phyloP scores from a whole-genome alignment of 2,329 filamentous ascomycete genomes.

The Hansfordia pulvinata region DNA sequence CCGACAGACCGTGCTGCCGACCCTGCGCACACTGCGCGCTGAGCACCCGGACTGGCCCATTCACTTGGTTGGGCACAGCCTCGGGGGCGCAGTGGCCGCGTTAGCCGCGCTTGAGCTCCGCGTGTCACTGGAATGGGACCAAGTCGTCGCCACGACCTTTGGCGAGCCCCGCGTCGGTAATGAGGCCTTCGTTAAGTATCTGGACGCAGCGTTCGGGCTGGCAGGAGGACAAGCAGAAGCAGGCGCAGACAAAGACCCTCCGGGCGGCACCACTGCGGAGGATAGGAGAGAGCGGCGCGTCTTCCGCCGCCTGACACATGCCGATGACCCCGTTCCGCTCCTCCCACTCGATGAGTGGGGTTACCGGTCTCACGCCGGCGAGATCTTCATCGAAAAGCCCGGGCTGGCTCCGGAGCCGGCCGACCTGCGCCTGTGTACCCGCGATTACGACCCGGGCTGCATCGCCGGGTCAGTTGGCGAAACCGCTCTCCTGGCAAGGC shows the following conservation, averaged over 20 bases:
- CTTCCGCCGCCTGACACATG: conserved; percentile 75
- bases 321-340: conserved; percentile 76
- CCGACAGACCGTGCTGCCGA: conserved; percentile 52
- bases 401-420: conserved; percentile 51
- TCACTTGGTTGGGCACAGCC: conserved; percentile 75
- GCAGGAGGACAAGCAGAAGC: no score
- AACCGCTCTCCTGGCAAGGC: conserved; percentile 8
- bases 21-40: conserved; percentile 43
- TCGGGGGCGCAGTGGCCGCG: conserved; percentile 84
- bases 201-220: conserved; percentile 39
- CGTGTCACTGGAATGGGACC: conserved; percentile 56
- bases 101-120: conserved; percentile 75
- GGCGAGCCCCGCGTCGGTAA: conserved; percentile 69
- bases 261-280: no score
- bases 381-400: conserved; percentile 70
- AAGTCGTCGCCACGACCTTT: conserved; percentile 74
- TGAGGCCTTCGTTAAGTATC: conserved; percentile 34
- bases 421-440: conserved; percentile 60
- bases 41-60: conserved; percentile 60
- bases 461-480: conserved; percentile 45
- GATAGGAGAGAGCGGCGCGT: conserved; percentile 18
- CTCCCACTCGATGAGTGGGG: conserved; percentile 82
- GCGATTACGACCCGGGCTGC: conserved; percentile 58
- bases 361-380: conserved; percentile 71
- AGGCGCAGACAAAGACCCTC: no score